Conservation (phyloP, 352 stramenopile genomes). For the Pythium phragmitis region DNA sequence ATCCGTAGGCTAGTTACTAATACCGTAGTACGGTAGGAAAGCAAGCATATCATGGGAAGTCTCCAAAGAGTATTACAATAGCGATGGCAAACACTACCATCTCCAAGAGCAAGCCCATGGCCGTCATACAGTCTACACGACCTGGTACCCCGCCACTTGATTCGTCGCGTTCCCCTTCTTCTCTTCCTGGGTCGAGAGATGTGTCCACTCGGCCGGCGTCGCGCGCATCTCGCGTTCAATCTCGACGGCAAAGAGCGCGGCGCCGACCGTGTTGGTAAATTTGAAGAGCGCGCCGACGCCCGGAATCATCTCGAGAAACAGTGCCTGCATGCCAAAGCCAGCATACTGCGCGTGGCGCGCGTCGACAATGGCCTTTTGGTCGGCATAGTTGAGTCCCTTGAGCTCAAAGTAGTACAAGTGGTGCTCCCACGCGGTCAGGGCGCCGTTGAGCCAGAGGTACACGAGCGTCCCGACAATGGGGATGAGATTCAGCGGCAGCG, state of each 20-base stretch:
- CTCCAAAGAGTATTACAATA: background rate
- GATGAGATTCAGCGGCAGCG: conserved; percentile 67
- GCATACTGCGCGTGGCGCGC: conserved; percentile 56
- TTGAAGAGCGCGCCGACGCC: conserved; percentile 60
- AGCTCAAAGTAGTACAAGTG: conserved; percentile 80
- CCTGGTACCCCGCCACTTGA: conserved; percentile 8
- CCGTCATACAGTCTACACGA: conserved; percentile 3
- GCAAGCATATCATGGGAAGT: too few relatives aligned
- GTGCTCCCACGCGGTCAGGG: conserved; percentile 67
- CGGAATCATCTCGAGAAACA: conserved; percentile 77
- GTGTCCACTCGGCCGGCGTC: conserved; percentile 10
- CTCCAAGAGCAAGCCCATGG: too few relatives aligned
- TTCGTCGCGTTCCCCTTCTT: background rate
- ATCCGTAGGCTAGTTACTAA: too few relatives aligned
- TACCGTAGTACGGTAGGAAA: too few relatives aligned
- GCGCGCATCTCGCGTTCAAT: conserved; percentile 43
- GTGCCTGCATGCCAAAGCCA: conserved; percentile 65
- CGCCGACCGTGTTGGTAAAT: conserved; percentile 72
- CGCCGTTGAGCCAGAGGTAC: conserved; percentile 73
- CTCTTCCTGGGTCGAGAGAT: background rate
- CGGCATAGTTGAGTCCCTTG: conserved; percentile 50
- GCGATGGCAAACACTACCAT: background rate
- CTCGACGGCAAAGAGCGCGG: conserved; percentile 63
- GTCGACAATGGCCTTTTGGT: conserved; percentile 55
- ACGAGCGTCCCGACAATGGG: conserved; percentile 58